Percentiles rank a stretch among this genome's conserved stretches.
Evolutionary conservation across 805 yeast genomes (phyloP).

Genomic region (Cyberlindnera maclurae): DNA sequence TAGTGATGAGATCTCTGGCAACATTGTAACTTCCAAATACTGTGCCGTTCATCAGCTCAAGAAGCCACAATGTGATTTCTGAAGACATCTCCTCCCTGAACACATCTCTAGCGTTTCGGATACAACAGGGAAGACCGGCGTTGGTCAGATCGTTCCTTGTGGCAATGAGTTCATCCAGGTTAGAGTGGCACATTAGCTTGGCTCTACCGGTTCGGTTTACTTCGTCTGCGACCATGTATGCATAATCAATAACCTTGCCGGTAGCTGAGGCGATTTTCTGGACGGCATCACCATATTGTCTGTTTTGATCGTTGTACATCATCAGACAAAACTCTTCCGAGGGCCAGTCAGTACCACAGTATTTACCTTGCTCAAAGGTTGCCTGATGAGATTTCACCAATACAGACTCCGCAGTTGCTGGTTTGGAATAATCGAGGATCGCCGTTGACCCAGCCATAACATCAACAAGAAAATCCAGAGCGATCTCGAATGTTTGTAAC

Average conservation of each 20-base stretch:
- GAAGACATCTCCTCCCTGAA: constrained; percentile 78
- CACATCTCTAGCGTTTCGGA: constrained; percentile 59
- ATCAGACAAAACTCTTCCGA: constrained; percentile 44
- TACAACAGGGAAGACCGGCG: constrained; percentile 61
- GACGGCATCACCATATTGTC: constrained; percentile 69
- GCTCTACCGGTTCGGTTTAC: constrained; percentile 65
- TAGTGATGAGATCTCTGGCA: constrained; percentile 45
- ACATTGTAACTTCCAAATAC: constrained; percentile 41
- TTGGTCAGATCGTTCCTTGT: constrained; percentile 50
- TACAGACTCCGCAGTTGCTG: constrained; percentile 19
- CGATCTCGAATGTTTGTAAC: constrained; percentile 35
- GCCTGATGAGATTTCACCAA: constrained; percentile 30
- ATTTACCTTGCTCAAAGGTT: constrained; percentile 29
- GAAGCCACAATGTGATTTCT: constrained; percentile 62
- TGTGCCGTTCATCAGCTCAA: constrained; percentile 48
- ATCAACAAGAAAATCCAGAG: constrained; percentile 56
- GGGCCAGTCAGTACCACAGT: constrained; percentile 37
- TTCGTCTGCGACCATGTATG: constrained; percentile 61
- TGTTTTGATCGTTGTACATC: constrained; percentile 73
- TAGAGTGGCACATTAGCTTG: constrained; percentile 50
- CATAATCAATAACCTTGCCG: constrained; percentile 54
- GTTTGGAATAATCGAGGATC: constrained; percentile 17
- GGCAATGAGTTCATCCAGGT: constrained; percentile 41
- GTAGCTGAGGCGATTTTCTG: constrained; percentile 60
- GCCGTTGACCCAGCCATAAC: constrained; percentile 40